Conservation (phyloP, 2,329 filamentous ascomycete species). For the Pyrenophora tritici-repentis region DNA sequence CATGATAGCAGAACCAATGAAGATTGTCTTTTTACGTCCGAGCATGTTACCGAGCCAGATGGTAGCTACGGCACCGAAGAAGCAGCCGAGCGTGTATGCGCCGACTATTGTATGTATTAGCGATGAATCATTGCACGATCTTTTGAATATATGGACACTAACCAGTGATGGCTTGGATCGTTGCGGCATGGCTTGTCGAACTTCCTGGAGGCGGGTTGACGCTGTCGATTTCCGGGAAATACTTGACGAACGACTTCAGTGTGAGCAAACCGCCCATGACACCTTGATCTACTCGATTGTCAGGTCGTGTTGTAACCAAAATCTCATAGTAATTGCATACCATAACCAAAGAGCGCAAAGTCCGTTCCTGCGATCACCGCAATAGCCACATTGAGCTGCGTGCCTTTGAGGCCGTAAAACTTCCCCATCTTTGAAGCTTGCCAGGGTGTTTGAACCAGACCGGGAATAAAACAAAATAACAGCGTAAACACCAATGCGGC, state of each 20-base stretch:
- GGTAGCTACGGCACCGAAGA: constrained; percentile 50
- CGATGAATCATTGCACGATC: constrained; percentile 17
- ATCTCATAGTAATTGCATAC: constrained; percentile 42
- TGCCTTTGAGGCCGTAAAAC: constrained; percentile 70
- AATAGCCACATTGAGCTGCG: constrained; percentile 68
- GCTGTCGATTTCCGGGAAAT: constrained; percentile 51
- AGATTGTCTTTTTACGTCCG: constrained; percentile 62
- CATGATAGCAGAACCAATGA: constrained; percentile 64
- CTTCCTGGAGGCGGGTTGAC: constrained; percentile 41
- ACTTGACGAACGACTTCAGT: constrained; percentile 62
- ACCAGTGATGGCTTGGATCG: constrained; percentile 51
- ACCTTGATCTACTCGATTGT: constrained; percentile 33
- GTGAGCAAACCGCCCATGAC: constrained; percentile 72
- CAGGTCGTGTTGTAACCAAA: constrained; percentile 1
- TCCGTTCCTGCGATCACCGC: constrained; percentile 73
- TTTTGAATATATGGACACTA: constrained; percentile 8
- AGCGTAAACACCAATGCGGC: not conserved
- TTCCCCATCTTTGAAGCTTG: constrained; percentile 31
- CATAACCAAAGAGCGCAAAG: constrained; percentile 69
- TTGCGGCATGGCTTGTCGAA: constrained; percentile 44
- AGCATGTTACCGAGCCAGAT: constrained; percentile 62
- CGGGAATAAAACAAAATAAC: not conserved
- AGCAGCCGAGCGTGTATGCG: constrained; percentile 51
- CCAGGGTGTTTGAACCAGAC: not conserved
- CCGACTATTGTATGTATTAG: constrained; percentile 20